phyloP scores from a whole-genome alignment of 75 land plant species.

The Chamaecyparis obtusa region DNA sequence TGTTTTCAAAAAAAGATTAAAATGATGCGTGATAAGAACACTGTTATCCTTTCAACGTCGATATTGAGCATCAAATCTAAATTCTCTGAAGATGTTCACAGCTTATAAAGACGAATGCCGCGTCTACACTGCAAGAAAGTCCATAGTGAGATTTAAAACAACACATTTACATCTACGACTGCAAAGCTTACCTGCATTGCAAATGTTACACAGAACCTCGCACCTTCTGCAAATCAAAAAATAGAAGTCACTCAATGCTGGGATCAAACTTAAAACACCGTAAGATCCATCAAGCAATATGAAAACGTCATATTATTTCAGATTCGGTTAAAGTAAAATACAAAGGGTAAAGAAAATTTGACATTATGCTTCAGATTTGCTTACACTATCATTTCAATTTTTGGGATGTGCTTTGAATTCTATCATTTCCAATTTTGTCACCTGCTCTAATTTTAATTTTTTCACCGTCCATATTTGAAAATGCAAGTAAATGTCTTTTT shows the following conservation, averaged over 20 bases:
- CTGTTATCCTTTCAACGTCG: no score
- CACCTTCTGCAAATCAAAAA: neutral
- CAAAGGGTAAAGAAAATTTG: neutral
- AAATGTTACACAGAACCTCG: neutral
- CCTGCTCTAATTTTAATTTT: no score
- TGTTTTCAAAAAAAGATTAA: neutral
- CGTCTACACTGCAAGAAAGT: no score
- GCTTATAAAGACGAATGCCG: no score
- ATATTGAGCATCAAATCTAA: no score
- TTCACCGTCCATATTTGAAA: no score
- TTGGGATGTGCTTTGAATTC: no score
- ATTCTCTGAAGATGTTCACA: neutral
- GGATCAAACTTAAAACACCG: neutral
- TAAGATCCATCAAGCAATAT: neutral
- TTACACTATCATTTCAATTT: no score
- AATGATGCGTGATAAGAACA: neutral
- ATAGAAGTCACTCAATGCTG: neutral
- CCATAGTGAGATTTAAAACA: neutral
- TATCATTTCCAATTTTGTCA: no score
- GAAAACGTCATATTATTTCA: neutral
- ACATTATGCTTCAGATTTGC: neutral
- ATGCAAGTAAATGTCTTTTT: no score
- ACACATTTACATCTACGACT: neutral
- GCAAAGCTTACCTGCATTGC: neutral
- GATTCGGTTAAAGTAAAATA: neutral